phyloP scores from a whole-genome alignment of 768 basidiomycete genomes.

The Mycena rebaudengoi region DNA sequence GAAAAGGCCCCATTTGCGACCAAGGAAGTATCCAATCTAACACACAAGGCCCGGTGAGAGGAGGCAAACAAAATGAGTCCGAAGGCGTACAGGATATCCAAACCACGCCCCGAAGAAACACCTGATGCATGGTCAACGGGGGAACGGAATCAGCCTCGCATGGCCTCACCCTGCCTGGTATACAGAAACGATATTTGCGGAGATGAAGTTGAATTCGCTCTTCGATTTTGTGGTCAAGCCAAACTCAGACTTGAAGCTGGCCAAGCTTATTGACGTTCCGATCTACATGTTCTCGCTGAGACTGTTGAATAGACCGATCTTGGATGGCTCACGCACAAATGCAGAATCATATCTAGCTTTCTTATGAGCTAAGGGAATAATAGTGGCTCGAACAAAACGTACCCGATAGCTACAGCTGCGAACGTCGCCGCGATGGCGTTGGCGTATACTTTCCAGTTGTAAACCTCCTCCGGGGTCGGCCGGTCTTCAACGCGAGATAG shows the following conservation, averaged over 20 bases:
- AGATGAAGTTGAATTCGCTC: slow-evolving; percentile 40
- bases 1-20: slow-evolving; percentile 46
- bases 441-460: slow-evolving; percentile 52
- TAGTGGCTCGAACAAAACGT: too few relatives aligned
- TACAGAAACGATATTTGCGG: slow-evolving; percentile 55
- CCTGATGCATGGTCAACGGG: slow-evolving; percentile 27
- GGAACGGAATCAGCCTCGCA: neutral
- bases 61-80: too few relatives aligned
- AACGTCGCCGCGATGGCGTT: slow-evolving; percentile 44
- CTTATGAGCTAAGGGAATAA: too few relatives aligned
- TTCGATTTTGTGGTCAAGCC: slow-evolving; percentile 43
- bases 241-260: slow-evolving; percentile 55
- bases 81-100: slow-evolving; percentile 46
- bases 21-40: slow-evolving; percentile 48
- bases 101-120: slow-evolving; percentile 51
- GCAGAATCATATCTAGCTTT: slow-evolving; percentile 47
- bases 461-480: slow-evolving; percentile 42
- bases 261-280: slow-evolving; percentile 50
- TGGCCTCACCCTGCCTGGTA: slow-evolving; percentile 51
- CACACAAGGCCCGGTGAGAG: too few relatives aligned
- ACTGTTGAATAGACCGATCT: neutral
- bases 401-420: slow-evolving; percentile 48
- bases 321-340: slow-evolving; percentile 43
- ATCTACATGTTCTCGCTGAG: neutral
- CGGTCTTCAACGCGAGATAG: slow-evolving; percentile 35